Evolutionary conservation across 306 rosid species (phyloP).

Genomic region (Acacia confusa): DNA sequence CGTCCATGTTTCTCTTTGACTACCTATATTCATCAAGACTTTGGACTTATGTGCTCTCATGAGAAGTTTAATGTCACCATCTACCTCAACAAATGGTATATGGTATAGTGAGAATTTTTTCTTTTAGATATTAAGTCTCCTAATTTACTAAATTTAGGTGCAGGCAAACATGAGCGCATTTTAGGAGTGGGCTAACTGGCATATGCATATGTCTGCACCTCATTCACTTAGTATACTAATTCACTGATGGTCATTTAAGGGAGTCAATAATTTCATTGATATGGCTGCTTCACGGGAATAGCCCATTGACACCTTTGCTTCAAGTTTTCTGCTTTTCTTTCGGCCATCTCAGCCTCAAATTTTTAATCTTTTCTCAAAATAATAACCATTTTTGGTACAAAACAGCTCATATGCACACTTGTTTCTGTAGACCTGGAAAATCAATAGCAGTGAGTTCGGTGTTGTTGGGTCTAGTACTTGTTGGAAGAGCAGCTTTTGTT

Average conservation of each 20-base stretch:
- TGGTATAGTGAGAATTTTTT: background rate
- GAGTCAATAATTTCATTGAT: background rate
- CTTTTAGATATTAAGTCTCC: background rate
- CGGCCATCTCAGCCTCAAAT: background rate
- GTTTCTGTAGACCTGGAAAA: constrained; percentile 77
- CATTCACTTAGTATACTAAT: background rate
- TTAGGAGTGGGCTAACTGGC: background rate
- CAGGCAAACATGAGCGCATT: background rate
- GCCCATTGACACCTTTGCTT: background rate
- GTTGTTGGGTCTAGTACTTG: constrained; percentile 66
- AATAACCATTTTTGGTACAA: background rate
- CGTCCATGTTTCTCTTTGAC: constrained; percentile 5
- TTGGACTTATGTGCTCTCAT: background rate
- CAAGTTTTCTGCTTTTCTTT: background rate
- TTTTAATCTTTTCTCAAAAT: background rate
- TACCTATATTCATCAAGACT: background rate
- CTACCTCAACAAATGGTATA: background rate
- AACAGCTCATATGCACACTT: constrained; percentile 8
- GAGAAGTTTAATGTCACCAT: constrained; percentile 1
- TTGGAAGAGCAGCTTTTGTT: constrained; percentile 91
- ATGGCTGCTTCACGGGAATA: constrained; percentile 4
- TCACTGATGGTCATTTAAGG: background rate
- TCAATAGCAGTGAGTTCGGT: constrained; percentile 80
- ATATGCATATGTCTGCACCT: background rate
- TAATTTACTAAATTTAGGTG: background rate